These are phyloP conservation scores for Staphylotrichum longicolle DNA, from an alignment of 495 filamentous ascomycete species.

Conservation along the genomic window DNA sequence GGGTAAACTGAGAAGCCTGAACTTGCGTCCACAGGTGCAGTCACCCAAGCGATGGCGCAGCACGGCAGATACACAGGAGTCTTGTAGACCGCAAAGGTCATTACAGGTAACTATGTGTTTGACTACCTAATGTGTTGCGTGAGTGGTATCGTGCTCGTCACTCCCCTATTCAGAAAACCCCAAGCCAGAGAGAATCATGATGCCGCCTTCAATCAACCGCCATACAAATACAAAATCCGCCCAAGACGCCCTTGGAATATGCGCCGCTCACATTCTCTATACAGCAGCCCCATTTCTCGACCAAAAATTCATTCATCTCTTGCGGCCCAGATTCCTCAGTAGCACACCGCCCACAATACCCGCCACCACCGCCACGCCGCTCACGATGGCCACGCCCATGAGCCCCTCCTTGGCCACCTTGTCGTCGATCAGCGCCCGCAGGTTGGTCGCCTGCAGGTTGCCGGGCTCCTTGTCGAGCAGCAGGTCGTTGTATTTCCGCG, in stretches of 20 bases:
- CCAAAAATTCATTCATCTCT: constrained; percentile 29
- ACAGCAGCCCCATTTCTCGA: neutral
- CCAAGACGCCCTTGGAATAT: constrained; percentile 7
- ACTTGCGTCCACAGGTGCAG: too few species aligned
- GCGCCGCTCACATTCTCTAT: neutral
- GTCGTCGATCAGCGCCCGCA: constrained; percentile 86
- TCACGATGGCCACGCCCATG: constrained; percentile 93
- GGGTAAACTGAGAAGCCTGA: neutral
- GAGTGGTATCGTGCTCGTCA: constrained; percentile 11
- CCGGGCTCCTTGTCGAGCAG: constrained; percentile 83
- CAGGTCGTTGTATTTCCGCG: constrained; percentile 88
- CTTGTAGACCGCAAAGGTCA: too few species aligned
- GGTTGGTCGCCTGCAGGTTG: constrained; percentile 84
- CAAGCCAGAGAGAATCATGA: neutral
- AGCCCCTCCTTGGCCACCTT: constrained; percentile 93
- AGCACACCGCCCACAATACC: constrained; percentile 88
- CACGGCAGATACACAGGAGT: too few species aligned
- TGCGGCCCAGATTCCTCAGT: constrained; percentile 55
- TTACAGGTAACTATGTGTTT: neutral
- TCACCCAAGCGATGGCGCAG: too few species aligned
- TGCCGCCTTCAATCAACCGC: neutral
- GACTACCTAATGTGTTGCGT: neutral
- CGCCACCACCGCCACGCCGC: constrained; percentile 87
- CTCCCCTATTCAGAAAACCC: constrained; percentile 1
- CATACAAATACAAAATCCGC: constrained; percentile 14